Evolutionary conservation across 1,139 yeast genomes (phyloP).

Genomic region (Scheffersomyces lignicola): DNA sequence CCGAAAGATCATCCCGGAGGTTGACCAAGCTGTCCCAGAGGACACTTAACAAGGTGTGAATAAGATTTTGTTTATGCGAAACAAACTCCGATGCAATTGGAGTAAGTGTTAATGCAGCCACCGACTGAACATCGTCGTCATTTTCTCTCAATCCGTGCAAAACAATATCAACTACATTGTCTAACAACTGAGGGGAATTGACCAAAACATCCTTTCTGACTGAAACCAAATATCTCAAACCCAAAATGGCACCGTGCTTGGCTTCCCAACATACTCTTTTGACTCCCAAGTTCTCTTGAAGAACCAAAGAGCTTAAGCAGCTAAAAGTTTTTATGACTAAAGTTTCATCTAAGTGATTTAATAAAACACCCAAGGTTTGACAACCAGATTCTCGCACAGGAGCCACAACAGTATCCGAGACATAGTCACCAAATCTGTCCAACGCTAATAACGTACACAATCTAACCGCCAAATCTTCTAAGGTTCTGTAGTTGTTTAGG

Average conservation of each 20-base stretch:
- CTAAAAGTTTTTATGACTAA: slow-evolving; percentile 60
- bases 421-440: slow-evolving; percentile 96
- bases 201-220: slow-evolving; percentile 79
- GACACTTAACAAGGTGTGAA: slow-evolving; percentile 67
- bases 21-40: slow-evolving; percentile 88
- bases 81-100: slow-evolving; percentile 91
- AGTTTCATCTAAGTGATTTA: slow-evolving; percentile 63
- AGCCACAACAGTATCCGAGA: slow-evolving; percentile 96
- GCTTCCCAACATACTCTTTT: slow-evolving; percentile 83
- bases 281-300: slow-evolving; percentile 58
- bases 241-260: slow-evolving; percentile 96
- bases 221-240: slow-evolving; percentile 87
- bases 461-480: slow-evolving; percentile 88
- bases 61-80: slow-evolving; percentile 55
- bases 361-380: slow-evolving; percentile 86
- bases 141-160: slow-evolving; percentile 79
- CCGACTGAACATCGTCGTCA: slow-evolving; percentile 97
- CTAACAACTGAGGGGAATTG: slow-evolving; percentile 56
- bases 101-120: slow-evolving; percentile 88
- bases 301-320: slow-evolving; percentile 65
- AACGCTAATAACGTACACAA: slow-evolving; percentile 84
- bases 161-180: slow-evolving; percentile 79
- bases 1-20: slow-evolving; percentile 86
- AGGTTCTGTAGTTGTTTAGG: slow-evolving; percentile 60
- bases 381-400: slow-evolving; percentile 98